Percentiles rank a stretch among this genome's conserved stretches.
These are phyloP conservation scores for Mortierella polycephala DNA, from an alignment of 371 early-diverging fungal species.

Conservation along the genomic window DNA sequence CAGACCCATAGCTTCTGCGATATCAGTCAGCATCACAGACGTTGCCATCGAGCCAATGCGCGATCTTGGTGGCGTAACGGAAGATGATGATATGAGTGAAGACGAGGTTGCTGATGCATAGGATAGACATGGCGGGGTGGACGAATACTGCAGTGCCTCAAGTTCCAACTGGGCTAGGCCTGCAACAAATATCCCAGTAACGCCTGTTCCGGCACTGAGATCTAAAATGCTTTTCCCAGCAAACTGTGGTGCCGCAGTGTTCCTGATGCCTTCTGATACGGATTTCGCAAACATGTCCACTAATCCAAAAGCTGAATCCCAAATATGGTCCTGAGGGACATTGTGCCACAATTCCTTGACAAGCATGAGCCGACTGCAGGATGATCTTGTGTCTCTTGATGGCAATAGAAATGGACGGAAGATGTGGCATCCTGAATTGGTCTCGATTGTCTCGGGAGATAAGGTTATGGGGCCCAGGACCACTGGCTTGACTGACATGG, in stretches of 20 bases:
- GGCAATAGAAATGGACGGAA: conserved; percentile 47
- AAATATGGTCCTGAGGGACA: conserved; percentile 70
- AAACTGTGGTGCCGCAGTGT: conserved; percentile 34
- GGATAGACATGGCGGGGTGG: not conserved
- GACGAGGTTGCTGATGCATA: not conserved
- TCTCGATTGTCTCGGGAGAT: not conserved
- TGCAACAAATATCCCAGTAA: conserved; percentile 64
- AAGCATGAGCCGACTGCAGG: conserved; percentile 39
- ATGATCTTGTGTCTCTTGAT: conserved; percentile 14
- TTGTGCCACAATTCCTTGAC: conserved; percentile 69
- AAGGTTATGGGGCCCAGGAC: conserved; percentile 60
- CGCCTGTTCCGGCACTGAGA: conserved; percentile 70
- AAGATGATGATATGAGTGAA: not conserved
- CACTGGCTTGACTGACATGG: conserved; percentile 47
- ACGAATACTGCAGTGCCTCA: not conserved
- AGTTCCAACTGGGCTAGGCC: conserved; percentile 50
- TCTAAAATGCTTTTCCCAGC: conserved; percentile 61
- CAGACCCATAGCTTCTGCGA: conserved; percentile 62
- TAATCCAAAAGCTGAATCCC: conserved; percentile 72
- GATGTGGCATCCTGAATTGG: conserved; percentile 14
- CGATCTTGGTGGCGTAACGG: not conserved
- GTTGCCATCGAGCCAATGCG: not conserved
- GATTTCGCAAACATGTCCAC: conserved; percentile 57
- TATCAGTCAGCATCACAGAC: conserved; percentile 57
- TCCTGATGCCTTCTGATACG: conserved; percentile 27